Conservation (phyloP, 108 stramenopile genomes). For the Chaetoceros muelleri region DNA sequence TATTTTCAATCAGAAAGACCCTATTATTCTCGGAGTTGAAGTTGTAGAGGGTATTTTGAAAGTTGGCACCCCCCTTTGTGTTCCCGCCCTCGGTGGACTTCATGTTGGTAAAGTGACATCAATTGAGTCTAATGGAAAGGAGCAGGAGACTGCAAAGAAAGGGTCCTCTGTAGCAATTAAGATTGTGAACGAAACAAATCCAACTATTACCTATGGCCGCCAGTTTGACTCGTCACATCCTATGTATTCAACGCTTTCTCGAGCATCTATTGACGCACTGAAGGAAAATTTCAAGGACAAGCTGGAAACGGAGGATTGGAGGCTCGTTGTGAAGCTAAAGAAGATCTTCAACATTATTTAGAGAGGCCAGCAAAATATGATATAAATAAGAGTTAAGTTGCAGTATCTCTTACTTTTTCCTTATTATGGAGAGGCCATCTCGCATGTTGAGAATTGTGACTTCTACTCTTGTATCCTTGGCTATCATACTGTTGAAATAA, state of each 20-base stretch:
- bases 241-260: conserved; percentile 86
- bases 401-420: conserved; percentile 43
- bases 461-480: conserved; percentile 57
- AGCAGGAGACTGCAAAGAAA: conserved; percentile 84
- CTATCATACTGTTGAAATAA: conserved; percentile 72
- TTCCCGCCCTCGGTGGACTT: conserved; percentile 84
- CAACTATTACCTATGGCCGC: conserved; percentile 95
- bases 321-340: conserved; percentile 95
- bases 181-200: conserved; percentile 88
- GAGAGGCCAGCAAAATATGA: neutral
- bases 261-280: conserved; percentile 94
- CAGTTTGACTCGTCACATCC: conserved; percentile 92
- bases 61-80: conserved; percentile 95
- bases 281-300: conserved; percentile 97
- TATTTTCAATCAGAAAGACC: conserved; percentile 98
- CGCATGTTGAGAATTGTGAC: conserved; percentile 76
- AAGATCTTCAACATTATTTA: conserved; percentile 90
- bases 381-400: neutral
- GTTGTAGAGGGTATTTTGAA: conserved; percentile 92
- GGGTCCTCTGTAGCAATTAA: conserved; percentile 87
- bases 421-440: conserved; percentile 83
- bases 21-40: conserved; percentile 96
- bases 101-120: conserved; percentile 91
- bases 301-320: conserved; percentile 93
- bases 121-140: conserved; percentile 88